phyloP scores from a whole-genome alignment of 352 stramenopile species.

The Globisporangium heterothallicum region DNA sequence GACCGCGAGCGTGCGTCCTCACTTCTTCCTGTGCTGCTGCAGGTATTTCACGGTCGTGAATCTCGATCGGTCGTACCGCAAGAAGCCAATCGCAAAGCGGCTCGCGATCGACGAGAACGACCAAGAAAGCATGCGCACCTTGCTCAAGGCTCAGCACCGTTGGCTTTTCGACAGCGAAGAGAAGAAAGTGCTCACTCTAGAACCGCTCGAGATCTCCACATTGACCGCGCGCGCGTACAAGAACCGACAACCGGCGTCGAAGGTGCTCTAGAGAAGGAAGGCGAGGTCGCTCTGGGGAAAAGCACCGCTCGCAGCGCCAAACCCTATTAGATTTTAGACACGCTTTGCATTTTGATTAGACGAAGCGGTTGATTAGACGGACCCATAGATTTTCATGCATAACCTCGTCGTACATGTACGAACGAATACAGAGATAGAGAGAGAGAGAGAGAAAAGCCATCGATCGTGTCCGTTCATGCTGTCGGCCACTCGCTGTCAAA shows the following conservation, averaged over 20 bases:
- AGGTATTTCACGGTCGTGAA: conserved; percentile 26
- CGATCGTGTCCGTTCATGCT: not conserved
- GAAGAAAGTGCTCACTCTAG: conserved; percentile 17
- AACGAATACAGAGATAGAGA: too few species aligned
- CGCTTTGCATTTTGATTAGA: conserved; percentile 3
- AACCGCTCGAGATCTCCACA: conserved; percentile 17
- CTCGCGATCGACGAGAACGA: conserved; percentile 18
- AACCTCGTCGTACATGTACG: not conserved
- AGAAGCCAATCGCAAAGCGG: conserved; percentile 20
- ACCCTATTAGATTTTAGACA: not conserved
- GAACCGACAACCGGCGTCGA: not conserved
- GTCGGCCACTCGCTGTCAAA: too few species aligned
- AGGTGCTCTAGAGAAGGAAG: conserved; percentile 11
- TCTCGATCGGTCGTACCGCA: conserved; percentile 19
- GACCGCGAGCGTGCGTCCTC: too few species aligned
- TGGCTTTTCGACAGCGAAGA: conserved; percentile 22
- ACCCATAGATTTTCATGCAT: not conserved
- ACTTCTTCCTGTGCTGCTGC: not conserved
- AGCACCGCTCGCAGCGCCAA: too few species aligned
- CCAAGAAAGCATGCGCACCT: conserved; percentile 20
- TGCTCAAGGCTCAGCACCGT: conserved; percentile 20
- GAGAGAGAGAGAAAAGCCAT: not conserved
- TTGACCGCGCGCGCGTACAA: conserved; percentile 10
- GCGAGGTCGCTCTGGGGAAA: too few species aligned
- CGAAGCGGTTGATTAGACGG: conserved; percentile 4